phyloP scores from a whole-genome alignment of 257 asterid species.

The Nicotiana paniculata region DNA sequence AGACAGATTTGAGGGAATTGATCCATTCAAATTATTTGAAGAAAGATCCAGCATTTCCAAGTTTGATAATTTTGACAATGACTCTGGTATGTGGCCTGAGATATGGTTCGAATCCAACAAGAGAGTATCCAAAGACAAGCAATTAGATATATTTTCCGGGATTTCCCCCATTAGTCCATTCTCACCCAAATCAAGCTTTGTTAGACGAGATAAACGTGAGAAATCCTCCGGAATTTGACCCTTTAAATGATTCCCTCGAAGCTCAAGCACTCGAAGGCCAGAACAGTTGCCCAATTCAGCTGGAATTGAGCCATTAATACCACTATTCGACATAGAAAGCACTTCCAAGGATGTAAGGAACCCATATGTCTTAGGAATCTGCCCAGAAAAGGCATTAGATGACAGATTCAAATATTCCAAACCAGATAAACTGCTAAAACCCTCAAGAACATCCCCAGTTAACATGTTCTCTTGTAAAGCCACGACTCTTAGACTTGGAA shows the following conservation, averaged over 20 bases:
- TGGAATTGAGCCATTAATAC: conserved; percentile 48
- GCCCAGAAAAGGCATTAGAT: conserved; percentile 51
- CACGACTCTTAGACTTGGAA: conserved; percentile 62
- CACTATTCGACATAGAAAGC: conserved; percentile 51
- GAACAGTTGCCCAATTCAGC: conserved; percentile 56
- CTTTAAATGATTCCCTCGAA: conserved; percentile 39
- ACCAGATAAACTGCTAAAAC: conserved; percentile 59
- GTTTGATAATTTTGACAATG: conserved; percentile 21
- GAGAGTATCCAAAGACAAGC: conserved; percentile 39
- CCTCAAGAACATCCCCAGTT: conserved; percentile 57
- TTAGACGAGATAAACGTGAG: conserved; percentile 37
- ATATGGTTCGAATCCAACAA: conserved; percentile 39
- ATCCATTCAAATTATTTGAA: conserved; percentile 37
- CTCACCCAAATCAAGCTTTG: conserved; percentile 50
- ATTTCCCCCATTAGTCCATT: conserved; percentile 52
- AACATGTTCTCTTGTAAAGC: conserved; percentile 58
- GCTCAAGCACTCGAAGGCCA: conserved; percentile 42
- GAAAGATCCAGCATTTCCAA: conserved; percentile 30
- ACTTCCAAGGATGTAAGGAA: conserved; percentile 52
- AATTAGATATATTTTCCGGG: conserved; percentile 45
- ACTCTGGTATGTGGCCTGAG: conserved; percentile 33
- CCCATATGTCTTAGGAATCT: conserved; percentile 54
- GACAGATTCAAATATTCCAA: conserved; percentile 56
- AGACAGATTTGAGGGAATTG: conserved; percentile 50
- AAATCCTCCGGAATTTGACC: conserved; percentile 47